Evolutionary conservation across 768 basidiomycete species (phyloP), one percentile per base, ranked within the genome.

Genomic region (Postia placenta): DNA sequence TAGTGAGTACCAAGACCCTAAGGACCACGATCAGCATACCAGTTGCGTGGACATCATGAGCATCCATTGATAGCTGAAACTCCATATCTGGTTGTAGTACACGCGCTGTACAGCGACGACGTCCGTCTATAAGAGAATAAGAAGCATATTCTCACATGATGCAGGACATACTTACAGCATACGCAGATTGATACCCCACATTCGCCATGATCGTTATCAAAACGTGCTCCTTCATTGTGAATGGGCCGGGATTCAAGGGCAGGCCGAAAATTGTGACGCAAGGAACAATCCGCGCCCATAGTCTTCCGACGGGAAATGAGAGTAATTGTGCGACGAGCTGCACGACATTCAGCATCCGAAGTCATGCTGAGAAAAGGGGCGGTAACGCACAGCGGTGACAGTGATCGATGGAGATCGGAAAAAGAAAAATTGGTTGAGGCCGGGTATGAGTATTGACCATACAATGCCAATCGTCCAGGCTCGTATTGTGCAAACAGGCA

Each of bases 391-490:
- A 19, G 51, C 49, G 20, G 38, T 41, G 47, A 75, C 47, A 11
- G 19, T 17, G 39, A 70, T 64, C 14, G 70, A 65, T 3, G 85
- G 85, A 58, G 78, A 87, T 24, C 85, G 77, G 55, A 87, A 78
- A 63, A 75, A 83, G 65, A 87, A 87, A 67, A 86, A 87, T 57
- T 87, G 85, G 64, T 88, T 88, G 70, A 87, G 71, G 37, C 85
- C 83, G 0, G 86, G 74, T 19, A 88, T 71, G 43, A 89, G 19
- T 54, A 83, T 66, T 0, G 81, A 70, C 74, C 77, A 82, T 24
- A 57, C 36, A 36, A 69, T 25, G 42, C 71, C 71, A 45, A 70
- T 61, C 46, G 59, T 43, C 71, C 71, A 72, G 5, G 68, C 60
- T 5, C 71, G 66, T 45, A 71, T 42, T 11, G 71, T 71, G 25